phyloP scores from a whole-genome alignment of 805 yeast species.

The Kodamaea sagamina region DNA sequence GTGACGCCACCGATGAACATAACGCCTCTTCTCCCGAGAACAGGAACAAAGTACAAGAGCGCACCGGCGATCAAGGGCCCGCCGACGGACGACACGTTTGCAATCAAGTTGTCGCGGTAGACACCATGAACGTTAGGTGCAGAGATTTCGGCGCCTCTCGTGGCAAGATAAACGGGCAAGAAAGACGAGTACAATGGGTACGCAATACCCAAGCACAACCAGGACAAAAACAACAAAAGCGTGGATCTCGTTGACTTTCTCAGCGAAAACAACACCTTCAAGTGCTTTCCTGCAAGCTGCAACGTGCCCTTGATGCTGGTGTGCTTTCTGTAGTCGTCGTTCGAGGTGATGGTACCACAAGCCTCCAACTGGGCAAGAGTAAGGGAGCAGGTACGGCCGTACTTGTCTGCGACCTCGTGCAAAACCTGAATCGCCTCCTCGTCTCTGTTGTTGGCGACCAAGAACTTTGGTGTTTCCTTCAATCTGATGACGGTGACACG shows the following conservation, averaged over 20 bases:
- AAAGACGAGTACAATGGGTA: slow-evolving; percentile 58
- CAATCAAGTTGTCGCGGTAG: slow-evolving; percentile 51
- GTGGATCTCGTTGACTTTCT: slow-evolving; percentile 13
- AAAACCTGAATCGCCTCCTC: slow-evolving; percentile 48
- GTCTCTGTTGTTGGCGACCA: slow-evolving; percentile 53
- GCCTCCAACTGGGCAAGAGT: slow-evolving; percentile 25
- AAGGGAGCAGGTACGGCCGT: slow-evolving; percentile 23
- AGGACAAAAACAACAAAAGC: slow-evolving; percentile 17
- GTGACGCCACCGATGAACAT: slow-evolving; percentile 22
- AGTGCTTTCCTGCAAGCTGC: slow-evolving; percentile 11
- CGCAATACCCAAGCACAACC: slow-evolving; percentile 52
- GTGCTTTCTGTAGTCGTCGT: slow-evolving; percentile 22
- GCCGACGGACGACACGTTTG: slow-evolving; percentile 47
- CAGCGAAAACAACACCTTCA: slow-evolving; percentile 16
- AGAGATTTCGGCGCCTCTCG: slow-evolving; percentile 50
- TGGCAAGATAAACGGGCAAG: slow-evolving; percentile 41
- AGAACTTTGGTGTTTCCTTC: slow-evolving; percentile 59
- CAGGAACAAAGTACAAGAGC: slow-evolving; percentile 21
- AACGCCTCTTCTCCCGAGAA: slow-evolving; percentile 23
- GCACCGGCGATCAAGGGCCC: slow-evolving; percentile 58
- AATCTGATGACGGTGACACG: slow-evolving; percentile 39
- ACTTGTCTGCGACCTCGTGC: slow-evolving; percentile 42
- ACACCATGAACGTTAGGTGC: slow-evolving; percentile 40
- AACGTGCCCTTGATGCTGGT: slow-evolving; percentile 11
- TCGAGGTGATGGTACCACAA: slow-evolving; percentile 20